Percentiles rank a stretch among this genome's conserved stretches.
Evolutionary conservation across 2,329 filamentous ascomycete species (phyloP).

Genomic region (Parastagonospora nodorum): DNA sequence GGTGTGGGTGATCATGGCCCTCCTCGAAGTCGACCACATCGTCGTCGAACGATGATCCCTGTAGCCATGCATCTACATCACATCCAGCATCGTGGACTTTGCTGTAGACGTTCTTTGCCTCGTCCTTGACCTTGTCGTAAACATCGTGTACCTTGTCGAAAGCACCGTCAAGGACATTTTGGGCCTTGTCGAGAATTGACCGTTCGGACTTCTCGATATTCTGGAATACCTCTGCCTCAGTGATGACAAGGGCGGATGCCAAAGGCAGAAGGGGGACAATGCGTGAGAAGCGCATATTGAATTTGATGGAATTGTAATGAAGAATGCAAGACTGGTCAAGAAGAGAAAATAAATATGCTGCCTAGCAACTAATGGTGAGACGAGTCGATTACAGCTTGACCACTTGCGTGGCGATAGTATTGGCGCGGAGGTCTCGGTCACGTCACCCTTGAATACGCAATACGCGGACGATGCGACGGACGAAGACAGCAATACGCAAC

Average conservation of each 20-base stretch:
- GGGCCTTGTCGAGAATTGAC: conserved; percentile 24
- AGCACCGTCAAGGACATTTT: conserved; percentile 29
- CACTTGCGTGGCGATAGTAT: conserved; percentile 12
- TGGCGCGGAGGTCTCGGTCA: conserved; percentile 12
- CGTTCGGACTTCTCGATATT: conserved; percentile 33
- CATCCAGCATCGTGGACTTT: conserved; percentile 51
- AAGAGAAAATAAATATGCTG: conserved; percentile 12
- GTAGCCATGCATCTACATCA: conserved; percentile 56
- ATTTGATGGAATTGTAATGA: conserved; percentile 7
- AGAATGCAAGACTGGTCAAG: conserved; percentile 8
- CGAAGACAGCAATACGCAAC: conserved; percentile 7
- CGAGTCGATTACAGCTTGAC: conserved; percentile 41
- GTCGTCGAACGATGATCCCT: conserved; percentile 41
- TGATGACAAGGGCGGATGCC: conserved; percentile 59
- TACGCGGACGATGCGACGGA: conserved; percentile 11
- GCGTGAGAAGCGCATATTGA: conserved; percentile 55
- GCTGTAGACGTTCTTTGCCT: conserved; percentile 44
- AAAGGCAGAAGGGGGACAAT: conserved; percentile 57
- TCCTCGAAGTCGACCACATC: conserved; percentile 44
- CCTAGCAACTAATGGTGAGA: conserved; percentile 16
- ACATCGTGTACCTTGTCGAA: conserved; percentile 49
- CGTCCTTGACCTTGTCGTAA: conserved; percentile 48
- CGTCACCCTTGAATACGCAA: conserved; percentile 1
- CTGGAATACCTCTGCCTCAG: conserved; percentile 55
- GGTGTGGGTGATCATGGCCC: conserved; percentile 37